A percentile compares a stretch with the other conserved stretches of the same genome.
Conservation (phyloP, 345 rosid species). For the Populus davidiana region DNA sequence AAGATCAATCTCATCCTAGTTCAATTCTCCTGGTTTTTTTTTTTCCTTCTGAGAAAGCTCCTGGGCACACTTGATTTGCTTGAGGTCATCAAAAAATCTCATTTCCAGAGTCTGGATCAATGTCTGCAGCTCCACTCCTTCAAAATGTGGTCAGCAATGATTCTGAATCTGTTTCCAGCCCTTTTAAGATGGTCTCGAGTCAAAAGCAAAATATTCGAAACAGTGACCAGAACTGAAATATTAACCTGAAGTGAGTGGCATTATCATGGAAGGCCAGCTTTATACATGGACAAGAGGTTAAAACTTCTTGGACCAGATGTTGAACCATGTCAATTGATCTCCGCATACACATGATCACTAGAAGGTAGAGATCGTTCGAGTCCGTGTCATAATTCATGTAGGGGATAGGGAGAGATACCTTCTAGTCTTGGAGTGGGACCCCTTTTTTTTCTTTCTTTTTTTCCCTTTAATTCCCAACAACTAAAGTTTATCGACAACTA, state of each 20-base stretch:
- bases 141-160: neutral
- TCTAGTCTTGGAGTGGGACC: no score
- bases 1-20: no score
- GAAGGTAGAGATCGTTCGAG: neutral
- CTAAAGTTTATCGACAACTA: no score
- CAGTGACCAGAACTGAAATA: neutral
- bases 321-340: neutral
- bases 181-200: neutral
- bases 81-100: neutral
- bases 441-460: no score
- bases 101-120: neutral
- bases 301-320: neutral
- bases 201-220: neutral
- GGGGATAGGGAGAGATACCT: no score
- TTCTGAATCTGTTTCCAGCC: neutral
- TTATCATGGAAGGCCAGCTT: neutral
- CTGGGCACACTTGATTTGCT: no score
- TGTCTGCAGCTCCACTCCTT: neutral
- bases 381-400: no score
- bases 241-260: neutral
- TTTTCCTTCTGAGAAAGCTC: no score
- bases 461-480: no score
- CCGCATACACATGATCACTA: neutral
- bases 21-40: no score
- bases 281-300: neutral